A percentile compares a stretch with the other conserved stretches of the same genome.
phyloP scores from a whole-genome alignment of 257 asterid genomes.

The Capsicum rhomboideum region DNA sequence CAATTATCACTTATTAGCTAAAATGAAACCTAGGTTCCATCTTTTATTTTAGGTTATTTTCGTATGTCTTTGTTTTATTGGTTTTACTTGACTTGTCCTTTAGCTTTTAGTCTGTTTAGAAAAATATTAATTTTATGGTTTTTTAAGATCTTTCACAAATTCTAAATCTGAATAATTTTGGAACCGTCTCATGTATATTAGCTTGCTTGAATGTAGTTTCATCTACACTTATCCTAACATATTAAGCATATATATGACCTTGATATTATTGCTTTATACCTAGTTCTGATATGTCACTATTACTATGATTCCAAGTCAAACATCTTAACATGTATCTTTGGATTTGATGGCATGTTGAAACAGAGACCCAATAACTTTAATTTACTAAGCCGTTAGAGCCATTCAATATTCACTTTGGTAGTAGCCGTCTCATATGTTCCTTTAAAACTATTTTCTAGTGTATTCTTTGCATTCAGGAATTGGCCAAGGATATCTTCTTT shows the following conservation, averaged over 20 bases:
- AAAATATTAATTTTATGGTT: no score
- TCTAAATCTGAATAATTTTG: no score
- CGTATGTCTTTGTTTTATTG: not conserved
- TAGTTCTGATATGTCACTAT: not conserved
- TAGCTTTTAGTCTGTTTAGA: not conserved
- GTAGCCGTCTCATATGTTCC: not conserved
- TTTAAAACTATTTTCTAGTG: not conserved
- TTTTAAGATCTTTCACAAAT: no score
- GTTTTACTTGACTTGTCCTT: not conserved
- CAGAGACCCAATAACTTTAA: constrained; percentile 83
- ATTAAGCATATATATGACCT: not conserved
- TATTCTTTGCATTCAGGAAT: not conserved
- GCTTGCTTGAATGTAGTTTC: not conserved
- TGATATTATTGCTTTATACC: not conserved
- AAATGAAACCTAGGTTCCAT: no score
- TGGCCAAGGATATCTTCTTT: not conserved
- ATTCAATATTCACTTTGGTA: constrained; percentile 83
- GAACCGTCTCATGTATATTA: not conserved
- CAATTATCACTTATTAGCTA: no score
- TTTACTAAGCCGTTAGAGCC: constrained; percentile 86
- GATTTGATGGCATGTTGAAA: constrained; percentile 11
- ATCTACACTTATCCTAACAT: not conserved
- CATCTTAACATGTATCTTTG: not conserved
- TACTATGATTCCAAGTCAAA: not conserved
- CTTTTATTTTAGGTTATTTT: no score